phyloP scores from a whole-genome alignment of 306 rosid genomes.

The Begonia masoniana region DNA sequence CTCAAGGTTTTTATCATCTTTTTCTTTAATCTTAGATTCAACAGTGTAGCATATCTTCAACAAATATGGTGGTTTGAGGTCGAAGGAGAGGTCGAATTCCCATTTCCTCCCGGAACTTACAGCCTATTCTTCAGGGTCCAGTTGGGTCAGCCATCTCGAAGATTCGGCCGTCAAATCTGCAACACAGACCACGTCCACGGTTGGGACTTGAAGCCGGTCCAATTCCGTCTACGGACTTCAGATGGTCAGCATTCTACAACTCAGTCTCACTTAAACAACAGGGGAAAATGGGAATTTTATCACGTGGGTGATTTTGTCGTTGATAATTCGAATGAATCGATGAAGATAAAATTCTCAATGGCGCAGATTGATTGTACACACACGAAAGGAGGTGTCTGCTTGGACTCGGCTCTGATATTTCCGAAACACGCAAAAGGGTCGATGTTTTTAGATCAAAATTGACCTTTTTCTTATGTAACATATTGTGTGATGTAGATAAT shows the following conservation, averaged over 20 bases:
- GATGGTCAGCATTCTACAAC: conserved; percentile 61
- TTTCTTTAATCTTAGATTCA: conserved; percentile 34
- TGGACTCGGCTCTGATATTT: conserved; percentile 63
- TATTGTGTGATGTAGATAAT: no score
- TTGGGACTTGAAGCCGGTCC: conserved; percentile 80
- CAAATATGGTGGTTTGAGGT: conserved; percentile 99
- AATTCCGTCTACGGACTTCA: conserved; percentile 80
- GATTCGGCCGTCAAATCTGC: conserved; percentile 67
- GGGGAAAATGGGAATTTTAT: conserved; percentile 66
- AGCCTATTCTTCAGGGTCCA: conserved; percentile 67
- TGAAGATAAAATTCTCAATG: conserved; percentile 73
- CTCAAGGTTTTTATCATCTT: not conserved
- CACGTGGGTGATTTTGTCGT: conserved; percentile 75
- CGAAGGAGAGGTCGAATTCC: conserved; percentile 85
- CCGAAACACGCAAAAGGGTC: conserved; percentile 50
- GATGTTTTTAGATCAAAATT: conserved; percentile 34
- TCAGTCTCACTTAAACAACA: conserved; percentile 47
- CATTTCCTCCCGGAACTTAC: conserved; percentile 77
- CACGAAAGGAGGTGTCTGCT: conserved; percentile 89
- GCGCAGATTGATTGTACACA: conserved; percentile 98
- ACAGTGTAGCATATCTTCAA: conserved; percentile 69
- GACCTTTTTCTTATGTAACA: conserved; percentile 7
- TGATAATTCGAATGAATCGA: conserved; percentile 34
- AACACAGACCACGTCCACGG: conserved; percentile 76
- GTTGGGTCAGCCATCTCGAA: conserved; percentile 50